Conservation (phyloP, 441 rosid species). For the Metrosideros polymorpha region DNA sequence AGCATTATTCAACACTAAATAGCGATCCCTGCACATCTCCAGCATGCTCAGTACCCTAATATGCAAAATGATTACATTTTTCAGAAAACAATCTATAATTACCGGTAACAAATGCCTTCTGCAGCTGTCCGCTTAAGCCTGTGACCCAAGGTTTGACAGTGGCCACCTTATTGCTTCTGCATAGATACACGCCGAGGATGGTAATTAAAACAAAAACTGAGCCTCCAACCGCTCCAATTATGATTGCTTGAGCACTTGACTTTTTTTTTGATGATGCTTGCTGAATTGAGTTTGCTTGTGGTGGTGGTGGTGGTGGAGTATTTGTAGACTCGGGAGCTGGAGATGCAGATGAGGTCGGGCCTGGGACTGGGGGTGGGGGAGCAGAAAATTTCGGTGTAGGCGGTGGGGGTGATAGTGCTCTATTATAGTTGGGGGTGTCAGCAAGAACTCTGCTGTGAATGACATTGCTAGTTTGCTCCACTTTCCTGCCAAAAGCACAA, state of each 20-base stretch:
- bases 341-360: background rate
- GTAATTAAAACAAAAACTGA: constrained; percentile 13
- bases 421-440: background rate
- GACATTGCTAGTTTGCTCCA: background rate
- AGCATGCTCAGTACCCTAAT: background rate
- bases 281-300: too few species aligned
- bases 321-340: background rate
- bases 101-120: constrained; percentile 57
- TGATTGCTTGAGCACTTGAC: background rate
- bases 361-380: background rate
- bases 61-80: background rate
- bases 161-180: constrained; percentile 18
- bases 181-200: constrained; percentile 17
- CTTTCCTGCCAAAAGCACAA: background rate
- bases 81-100: background rate
- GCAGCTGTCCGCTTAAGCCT: constrained; percentile 67
- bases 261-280: too few species aligned
- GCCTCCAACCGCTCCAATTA: constrained; percentile 17
- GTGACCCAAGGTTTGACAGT: constrained; percentile 67
- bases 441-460: background rate
- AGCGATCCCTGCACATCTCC: background rate
- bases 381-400: background rate
- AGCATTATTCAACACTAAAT: background rate
- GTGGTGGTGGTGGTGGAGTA: constrained; percentile 4
- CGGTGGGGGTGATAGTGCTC: too few species aligned